Evolutionary conservation across 202 grass and related monocot genomes (phyloP).

Genomic region (Tripidium arundinaceum): DNA sequence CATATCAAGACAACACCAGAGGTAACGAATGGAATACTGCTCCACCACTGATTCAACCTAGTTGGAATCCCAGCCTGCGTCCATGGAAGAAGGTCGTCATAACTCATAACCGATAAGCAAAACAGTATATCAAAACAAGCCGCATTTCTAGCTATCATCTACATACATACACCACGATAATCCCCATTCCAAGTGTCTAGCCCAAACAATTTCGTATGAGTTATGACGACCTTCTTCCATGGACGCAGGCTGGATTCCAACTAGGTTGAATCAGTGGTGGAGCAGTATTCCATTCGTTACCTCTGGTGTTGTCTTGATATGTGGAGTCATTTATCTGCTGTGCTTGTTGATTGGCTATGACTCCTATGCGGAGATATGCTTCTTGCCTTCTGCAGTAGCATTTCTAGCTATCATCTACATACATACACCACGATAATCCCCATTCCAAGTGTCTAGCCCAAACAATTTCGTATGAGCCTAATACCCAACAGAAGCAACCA

Average conservation of each 20-base stretch:
- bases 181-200: background rate
- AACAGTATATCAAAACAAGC: too few species aligned
- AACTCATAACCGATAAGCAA: too few species aligned
- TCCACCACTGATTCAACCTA: constrained; percentile 89
- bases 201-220: background rate
- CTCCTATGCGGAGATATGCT: constrained; percentile 81
- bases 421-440: background rate
- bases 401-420: background rate
- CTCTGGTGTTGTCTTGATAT: constrained; percentile 68
- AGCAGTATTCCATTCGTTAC: constrained; percentile 82
- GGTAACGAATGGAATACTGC: constrained; percentile 80
- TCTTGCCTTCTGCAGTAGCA: constrained; percentile 68
- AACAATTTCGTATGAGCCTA: background rate
- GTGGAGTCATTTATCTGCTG: constrained; percentile 62
- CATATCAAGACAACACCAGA: constrained; percentile 73
- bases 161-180: too few species aligned
- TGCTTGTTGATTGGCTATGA: constrained; percentile 95
- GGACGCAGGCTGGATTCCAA: constrained; percentile 64
- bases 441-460: background rate
- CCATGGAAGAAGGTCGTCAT: background rate
- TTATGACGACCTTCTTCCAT: background rate
- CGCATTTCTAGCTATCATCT: background rate
- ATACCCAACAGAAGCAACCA: background rate
- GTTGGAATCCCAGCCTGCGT: constrained; percentile 69
- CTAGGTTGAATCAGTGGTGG: constrained; percentile 92